Base-by-base conservation (phyloP, 495 filamentous ascomycete genomes). In the Talaromyces nanjingensis region DNA sequence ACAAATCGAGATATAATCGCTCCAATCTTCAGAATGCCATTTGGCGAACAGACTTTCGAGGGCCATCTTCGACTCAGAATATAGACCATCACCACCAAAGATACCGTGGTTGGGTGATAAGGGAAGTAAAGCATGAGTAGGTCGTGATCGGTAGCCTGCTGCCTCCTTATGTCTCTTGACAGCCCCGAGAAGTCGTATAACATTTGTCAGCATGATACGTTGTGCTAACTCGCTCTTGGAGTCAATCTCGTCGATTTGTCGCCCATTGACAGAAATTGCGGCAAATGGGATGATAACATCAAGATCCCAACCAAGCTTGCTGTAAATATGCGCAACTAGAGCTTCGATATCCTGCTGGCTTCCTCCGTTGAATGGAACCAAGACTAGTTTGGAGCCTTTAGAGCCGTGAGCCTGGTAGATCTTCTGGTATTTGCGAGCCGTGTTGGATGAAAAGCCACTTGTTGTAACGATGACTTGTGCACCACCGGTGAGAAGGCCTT, bases 321-420 rank as follows among this genome's bases (percentile, higher is more conserved):
- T 45, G 59, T 68, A 72, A 20, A 74, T 67, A 29, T 69, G 57
- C 16, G 62, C 33, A 18, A 72, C 54, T 20, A 72, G 45, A 6
- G 49, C 56, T 24, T 71, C 65, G 33, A 62, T 60, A 63, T 76
- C 74, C 39, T 68, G 63, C 6, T 62, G 25, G 59, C 74, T 76
- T 12, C 57, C 71, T 57, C 73, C 71, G 56, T 74, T 74, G 64
- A 74, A 73, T 2, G 71, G 67, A 4, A 72, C 22, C 6, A 74
- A 52, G 20, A 60, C 31, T 0, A 74, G 63, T 37, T 65, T 33
- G 1, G 71, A 69, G 6, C 64, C 72, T 12, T 65, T 63, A 8
- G 65, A 65, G 0, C 69, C 67, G 59, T 65, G 53, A 9, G 60
- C 59, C 7, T 31, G 18, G 54, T 74, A 74, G 3, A 74, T 57